These are phyloP conservation scores for Dalechampia spathulata DNA, from an alignment of 441 rosid genomes.

Conservation along the genomic window DNA sequence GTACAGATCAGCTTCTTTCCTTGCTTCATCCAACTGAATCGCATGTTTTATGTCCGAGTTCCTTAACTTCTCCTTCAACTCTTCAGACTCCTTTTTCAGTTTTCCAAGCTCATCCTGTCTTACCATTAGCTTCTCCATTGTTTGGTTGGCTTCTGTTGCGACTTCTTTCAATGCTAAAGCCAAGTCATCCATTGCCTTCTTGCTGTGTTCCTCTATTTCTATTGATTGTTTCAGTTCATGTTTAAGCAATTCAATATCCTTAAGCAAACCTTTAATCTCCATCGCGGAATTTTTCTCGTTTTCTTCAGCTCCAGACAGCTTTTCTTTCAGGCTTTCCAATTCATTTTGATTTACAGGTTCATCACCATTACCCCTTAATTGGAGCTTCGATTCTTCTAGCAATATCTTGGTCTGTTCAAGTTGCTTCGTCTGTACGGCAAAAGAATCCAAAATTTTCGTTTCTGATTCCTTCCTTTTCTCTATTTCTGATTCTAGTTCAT, in stretches of 20 bases:
- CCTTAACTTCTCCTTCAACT: conserved; percentile 29
- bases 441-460: conserved; percentile 27
- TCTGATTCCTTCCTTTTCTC: conserved; percentile 28
- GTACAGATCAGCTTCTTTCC: conserved; percentile 43
- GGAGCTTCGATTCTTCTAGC: conserved; percentile 36
- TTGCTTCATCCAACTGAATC: conserved; percentile 30
- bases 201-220: conserved; percentile 63
- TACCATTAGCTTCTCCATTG: conserved; percentile 41
- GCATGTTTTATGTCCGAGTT: conserved; percentile 24
- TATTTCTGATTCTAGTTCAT: too few relatives aligned
- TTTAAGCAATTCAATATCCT: conserved; percentile 26
- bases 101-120: conserved; percentile 40
- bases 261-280: conserved; percentile 18
- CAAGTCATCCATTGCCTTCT: conserved; percentile 83
- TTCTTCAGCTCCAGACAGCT: conserved; percentile 12
- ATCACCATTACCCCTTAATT: too few relatives aligned
- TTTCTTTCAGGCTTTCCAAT: too few relatives aligned
- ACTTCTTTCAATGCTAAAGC: conserved; percentile 78
- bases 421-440: conserved; percentile 29
- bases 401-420: conserved; percentile 34
- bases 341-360: too few relatives aligned
- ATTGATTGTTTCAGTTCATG: conserved; percentile 42
- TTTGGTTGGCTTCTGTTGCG: conserved; percentile 40
- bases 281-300: conserved; percentile 14
- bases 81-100: conserved; percentile 25